These are phyloP conservation scores for Gonapodya prolifera DNA, from an alignment of 192 early-diverging fungal genomes.

Conservation along the genomic window DNA sequence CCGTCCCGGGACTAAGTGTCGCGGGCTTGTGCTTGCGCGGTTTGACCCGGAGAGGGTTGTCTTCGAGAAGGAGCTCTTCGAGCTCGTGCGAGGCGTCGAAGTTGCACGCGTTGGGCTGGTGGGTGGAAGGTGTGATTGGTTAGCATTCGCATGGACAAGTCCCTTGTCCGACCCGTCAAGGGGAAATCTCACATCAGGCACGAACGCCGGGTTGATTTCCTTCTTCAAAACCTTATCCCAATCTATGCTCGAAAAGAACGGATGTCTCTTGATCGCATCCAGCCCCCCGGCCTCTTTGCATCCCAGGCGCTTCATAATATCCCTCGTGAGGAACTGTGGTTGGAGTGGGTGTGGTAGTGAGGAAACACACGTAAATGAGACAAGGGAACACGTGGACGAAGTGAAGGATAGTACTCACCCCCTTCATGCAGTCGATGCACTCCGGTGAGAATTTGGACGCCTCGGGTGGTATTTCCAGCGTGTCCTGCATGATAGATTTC, in stretches of 20 bases:
- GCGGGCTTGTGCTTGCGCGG: slow-evolving; percentile 39
- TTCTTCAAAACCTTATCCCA: slow-evolving; percentile 67
- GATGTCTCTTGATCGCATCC: slow-evolving; percentile 53
- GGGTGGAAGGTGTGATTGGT: slow-evolving; percentile 5
- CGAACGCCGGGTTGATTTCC: slow-evolving; percentile 62
- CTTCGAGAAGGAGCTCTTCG: slow-evolving; percentile 93
- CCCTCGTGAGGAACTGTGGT: slow-evolving; percentile 54
- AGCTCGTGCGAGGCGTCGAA: slow-evolving; percentile 94
- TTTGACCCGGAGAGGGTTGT: slow-evolving; percentile 77
- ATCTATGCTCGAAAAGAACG: slow-evolving; percentile 64
- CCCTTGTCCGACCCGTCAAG: neutral
- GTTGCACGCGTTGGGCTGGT: slow-evolving; percentile 72
- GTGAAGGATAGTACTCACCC: slow-evolving; percentile 21
- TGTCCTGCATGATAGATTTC: slow-evolving; percentile 55
- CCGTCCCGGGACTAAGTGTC: slow-evolving; percentile 18
- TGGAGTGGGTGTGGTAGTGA: neutral
- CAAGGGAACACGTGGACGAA: too few relatives aligned
- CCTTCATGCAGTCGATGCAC: slow-evolving; percentile 57
- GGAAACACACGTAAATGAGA: neutral
- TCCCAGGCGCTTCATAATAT: slow-evolving; percentile 65
- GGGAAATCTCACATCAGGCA: slow-evolving; percentile 57
- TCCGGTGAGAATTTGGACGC: slow-evolving; percentile 41
- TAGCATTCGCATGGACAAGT: neutral
- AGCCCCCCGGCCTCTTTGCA: slow-evolving; percentile 55
- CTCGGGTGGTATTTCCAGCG: slow-evolving; percentile 42